Base-by-base conservation (phyloP, 179 eudicot species). In the Spinacia oleracea region DNA sequence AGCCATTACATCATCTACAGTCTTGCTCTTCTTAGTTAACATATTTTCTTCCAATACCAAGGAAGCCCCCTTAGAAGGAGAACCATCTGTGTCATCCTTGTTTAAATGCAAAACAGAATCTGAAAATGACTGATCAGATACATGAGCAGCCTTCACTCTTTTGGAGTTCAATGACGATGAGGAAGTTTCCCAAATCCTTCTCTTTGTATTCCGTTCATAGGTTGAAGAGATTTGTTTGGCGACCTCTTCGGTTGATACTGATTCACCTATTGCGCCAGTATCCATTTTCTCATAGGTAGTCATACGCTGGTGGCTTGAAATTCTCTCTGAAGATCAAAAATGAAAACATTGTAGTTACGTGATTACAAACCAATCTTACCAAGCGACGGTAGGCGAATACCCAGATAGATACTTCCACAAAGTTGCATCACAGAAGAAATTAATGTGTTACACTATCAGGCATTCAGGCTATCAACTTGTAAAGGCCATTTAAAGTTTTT, bases 131-230 rank as follows among this genome's bases (percentile, higher is more conserved):
- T 78, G 82, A 71, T 83, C 90, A 75, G 66, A 71, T 78, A 82
- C 80, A 82, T 87, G 91, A 71, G 92, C 76, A 35, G 96, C 98
- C 85, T 90, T 94, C 56, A 94, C 89, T 88, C 92, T 92, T 79
- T 94, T 94, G 67, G 94, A 92, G 69, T 90, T 91, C 70, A 94
- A 79, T 32, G 97, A 92, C 46, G 92, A 91, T 45, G 72, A 83
- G 16, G 94, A 88, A 76, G 90, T 78, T 83, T 89, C 90, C 92
- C 96, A 94, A 50, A 79, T 78, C 83, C 88, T 91, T 83, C 91
- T 88, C 81, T 89, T 91, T 62, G 74, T 76, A 80, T 82, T 80
- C 23, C 42, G 76, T 67, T 83, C 79, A 77, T 88, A 84, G 79
- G 88, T 86, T 3, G 88, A 81, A 66, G 84, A 83, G 29, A 64